Conservation (phyloP, 1,284 basidiomycete species). For the Apiotrichum laibachii region DNA sequence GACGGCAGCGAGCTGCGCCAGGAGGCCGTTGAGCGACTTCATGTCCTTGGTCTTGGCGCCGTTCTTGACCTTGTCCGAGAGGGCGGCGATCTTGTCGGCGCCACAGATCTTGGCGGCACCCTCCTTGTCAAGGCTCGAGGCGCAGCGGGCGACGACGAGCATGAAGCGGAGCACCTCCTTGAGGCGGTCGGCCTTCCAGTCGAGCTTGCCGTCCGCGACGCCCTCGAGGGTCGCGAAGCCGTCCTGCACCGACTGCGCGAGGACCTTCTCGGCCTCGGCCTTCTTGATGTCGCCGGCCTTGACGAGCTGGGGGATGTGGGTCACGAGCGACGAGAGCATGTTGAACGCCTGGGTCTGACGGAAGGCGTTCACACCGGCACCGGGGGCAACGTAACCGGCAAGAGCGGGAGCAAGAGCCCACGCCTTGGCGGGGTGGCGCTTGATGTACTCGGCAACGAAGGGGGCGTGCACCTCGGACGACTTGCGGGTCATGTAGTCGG, state of each 20-base stretch:
- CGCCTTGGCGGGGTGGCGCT: constrained; percentile 64
- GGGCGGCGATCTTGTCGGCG: constrained; percentile 15
- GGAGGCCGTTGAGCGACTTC: constrained; percentile 55
- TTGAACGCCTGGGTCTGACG: constrained; percentile 71
- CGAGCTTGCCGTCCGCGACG: constrained; percentile 52
- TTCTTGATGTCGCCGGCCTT: constrained; percentile 37
- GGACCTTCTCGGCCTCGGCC: constrained; percentile 56
- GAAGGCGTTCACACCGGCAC: constrained; percentile 64
- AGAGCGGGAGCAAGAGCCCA: constrained; percentile 64
- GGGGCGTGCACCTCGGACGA: constrained; percentile 67
- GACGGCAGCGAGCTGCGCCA: constrained; percentile 55
- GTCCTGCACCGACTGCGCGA: constrained; percentile 57
- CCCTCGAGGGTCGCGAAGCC: constrained; percentile 58
- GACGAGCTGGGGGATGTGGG: constrained; percentile 60
- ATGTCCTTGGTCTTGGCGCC: constrained; percentile 55
- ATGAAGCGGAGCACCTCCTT: constrained; percentile 78
- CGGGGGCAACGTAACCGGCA: constrained; percentile 56
- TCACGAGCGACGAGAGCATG: constrained; percentile 66
- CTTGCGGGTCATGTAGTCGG: constrained; percentile 78
- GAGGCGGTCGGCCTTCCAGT: constrained; percentile 64
- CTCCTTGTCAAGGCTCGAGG: constrained; percentile 46
- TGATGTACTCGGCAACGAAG: constrained; percentile 78
- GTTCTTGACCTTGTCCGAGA: constrained; percentile 50
- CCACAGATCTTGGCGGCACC: constrained; percentile 2
- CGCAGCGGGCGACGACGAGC: constrained; percentile 65